Evolutionary conservation across 495 filamentous ascomycete species (phyloP), one percentile per base, ranked within the genome.

Genomic region (Parachaetomium inaequale): DNA sequence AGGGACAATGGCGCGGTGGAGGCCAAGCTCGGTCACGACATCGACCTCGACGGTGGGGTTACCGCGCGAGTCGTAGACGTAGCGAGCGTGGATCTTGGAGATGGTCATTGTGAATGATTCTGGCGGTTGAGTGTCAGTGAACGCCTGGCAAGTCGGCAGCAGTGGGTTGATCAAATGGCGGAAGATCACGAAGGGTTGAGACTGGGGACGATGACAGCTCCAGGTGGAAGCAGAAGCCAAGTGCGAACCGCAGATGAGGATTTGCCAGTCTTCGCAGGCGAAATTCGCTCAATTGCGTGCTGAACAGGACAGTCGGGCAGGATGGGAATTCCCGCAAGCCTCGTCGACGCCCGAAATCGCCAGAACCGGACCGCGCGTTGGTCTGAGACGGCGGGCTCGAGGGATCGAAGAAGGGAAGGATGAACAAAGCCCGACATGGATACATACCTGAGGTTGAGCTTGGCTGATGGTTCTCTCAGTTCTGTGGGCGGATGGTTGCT

Each of bases 21-120:
- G 87, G 69, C 95, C 95, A 69, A 88, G 93, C 80, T 93, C 90
- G 66, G 93, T 98, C 78, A 95, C 88, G 73, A 99, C 86, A 75
- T 98, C 95, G 67, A 98, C 95, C 75, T 83, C 79, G 71, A 93
- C 91, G 75, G 92, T 96, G 67, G 92, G 91, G 84, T 96, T 98
- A 75, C 94, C 95, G 74, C 95, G 95, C 76, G 94, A 98, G 87
- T 99, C 95, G 84, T 99, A 99, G 81, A 99, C 92, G 67, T 87
- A 91, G 73, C 95, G 93, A 73, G 94, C 95, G 86, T 98, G 92
- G 78, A 99, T 90, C 86, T 97, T 97, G 75, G 88, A 86, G 84
- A 99, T 98, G 72, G 88, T 81, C 95, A 98, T 99, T 61, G 70
- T 91, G 65, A 29, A 55, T 58, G 58, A 25, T 61, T 67, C 64